Evolutionary conservation across 371 early-diverging fungal species (phyloP).

Genomic region (Zancudomyces culisetae): DNA sequence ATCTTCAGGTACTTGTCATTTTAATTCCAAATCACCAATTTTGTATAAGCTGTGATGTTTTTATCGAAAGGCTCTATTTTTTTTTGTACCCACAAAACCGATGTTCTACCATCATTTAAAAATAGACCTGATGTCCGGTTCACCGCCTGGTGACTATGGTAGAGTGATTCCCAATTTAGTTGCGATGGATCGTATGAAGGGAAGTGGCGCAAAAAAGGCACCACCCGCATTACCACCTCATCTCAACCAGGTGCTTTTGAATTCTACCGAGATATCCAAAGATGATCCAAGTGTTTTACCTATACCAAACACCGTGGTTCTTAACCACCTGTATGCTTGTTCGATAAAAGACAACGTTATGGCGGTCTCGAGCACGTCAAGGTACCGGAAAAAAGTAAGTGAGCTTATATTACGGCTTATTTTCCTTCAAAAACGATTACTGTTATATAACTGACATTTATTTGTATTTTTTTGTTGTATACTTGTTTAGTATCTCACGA

Average conservation of each 20-base stretch:
- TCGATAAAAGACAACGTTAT: conserved; percentile 90
- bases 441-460: conserved; percentile 1
- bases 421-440: not conserved
- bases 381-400: conserved; percentile 61
- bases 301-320: conserved; percentile 78
- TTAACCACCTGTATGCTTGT: conserved; percentile 91
- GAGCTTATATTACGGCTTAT: not conserved
- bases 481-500: conserved; percentile 43
- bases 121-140: conserved; percentile 21
- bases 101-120: too few species aligned
- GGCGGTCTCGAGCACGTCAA: conserved; percentile 72
- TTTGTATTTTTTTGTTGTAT: too few species aligned
- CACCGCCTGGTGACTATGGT: conserved; percentile 39
- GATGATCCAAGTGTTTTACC: conserved; percentile 62
- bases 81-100: too few species aligned
- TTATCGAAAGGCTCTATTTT: not conserved
- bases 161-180: conserved; percentile 36
- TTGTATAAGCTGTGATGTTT: not conserved
- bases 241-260: conserved; percentile 72
- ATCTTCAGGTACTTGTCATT: conserved; percentile 9
- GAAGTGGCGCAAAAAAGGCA: conserved; percentile 22
- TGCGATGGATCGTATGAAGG: conserved; percentile 8
- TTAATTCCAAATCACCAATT: not conserved
- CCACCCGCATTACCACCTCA: conserved; percentile 85
- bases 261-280: conserved; percentile 29